Evolutionary conservation across 1,139 yeast species (phyloP).

Genomic region (Blastobotrys indianensis): DNA sequence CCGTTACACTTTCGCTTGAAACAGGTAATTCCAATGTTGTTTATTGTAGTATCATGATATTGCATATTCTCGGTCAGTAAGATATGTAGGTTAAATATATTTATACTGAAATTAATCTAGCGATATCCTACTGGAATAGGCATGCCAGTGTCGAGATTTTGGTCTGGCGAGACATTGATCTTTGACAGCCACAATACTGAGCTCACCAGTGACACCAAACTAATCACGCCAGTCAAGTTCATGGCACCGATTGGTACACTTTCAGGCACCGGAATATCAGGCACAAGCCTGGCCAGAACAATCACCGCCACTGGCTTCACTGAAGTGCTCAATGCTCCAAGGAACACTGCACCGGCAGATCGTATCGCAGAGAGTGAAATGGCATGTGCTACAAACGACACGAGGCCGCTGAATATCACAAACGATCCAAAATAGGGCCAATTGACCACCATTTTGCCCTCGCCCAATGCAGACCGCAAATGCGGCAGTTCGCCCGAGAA

Average conservation of each 20-base stretch:
- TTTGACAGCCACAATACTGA: too few species aligned
- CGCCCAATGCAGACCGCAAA: constrained; percentile 1
- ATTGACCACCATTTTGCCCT: neutral
- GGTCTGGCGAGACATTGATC: too few species aligned
- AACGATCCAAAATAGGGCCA: constrained; percentile 17
- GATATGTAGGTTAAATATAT: too few species aligned
- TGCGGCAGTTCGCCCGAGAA: constrained; percentile 24
- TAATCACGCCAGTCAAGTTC: too few species aligned
- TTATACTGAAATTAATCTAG: neutral
- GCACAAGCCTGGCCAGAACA: neutral
- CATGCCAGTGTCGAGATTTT: too few species aligned
- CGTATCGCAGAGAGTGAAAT: constrained; percentile 28
- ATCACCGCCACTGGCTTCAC: constrained; percentile 6
- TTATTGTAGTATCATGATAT: too few species aligned
- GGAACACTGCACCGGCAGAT: constrained; percentile 25
- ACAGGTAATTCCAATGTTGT: neutral
- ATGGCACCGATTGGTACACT: too few species aligned
- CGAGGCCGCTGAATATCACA: constrained; percentile 23
- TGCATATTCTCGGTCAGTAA: too few species aligned
- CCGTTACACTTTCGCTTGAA: neutral
- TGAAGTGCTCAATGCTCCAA: constrained; percentile 24
- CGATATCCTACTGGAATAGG: neutral
- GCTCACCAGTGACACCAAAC: too few species aligned
- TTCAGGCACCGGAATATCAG: too few species aligned
- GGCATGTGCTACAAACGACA: constrained; percentile 26